Evolutionary conservation across 352 stramenopile genomes (phyloP).

Genomic region (Globisporangium splendens): DNA sequence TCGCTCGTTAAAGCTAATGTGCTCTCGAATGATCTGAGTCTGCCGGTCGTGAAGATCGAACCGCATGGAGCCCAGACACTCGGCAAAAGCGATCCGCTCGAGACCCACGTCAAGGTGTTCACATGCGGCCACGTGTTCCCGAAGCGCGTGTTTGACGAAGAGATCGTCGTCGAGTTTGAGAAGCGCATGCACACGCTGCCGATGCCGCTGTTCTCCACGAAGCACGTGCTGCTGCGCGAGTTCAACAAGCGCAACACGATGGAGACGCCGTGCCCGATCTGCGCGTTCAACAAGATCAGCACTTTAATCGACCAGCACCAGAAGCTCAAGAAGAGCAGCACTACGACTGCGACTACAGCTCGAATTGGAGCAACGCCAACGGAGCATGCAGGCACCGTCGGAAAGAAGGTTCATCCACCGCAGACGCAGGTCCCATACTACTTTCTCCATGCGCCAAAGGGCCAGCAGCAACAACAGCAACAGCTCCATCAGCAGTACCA

Average conservation of each 20-base stretch:
- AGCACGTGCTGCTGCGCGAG: constrained; percentile 58
- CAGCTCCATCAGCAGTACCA: constrained; percentile 5
- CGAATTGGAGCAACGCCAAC: not conserved
- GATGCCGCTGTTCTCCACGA: constrained; percentile 57
- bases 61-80: constrained; percentile 64
- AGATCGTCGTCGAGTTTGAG: constrained; percentile 78
- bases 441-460: constrained; percentile 46
- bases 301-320: constrained; percentile 39
- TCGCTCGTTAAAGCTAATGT: constrained; percentile 77
- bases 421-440: constrained; percentile 28
- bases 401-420: not conserved
- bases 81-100: constrained; percentile 78
- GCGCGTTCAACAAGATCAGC: constrained; percentile 80
- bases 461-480: constrained; percentile 2
- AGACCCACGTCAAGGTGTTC: constrained; percentile 85
- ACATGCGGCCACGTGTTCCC: constrained; percentile 81
- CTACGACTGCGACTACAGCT: not conserved
- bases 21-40: constrained; percentile 62
- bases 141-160: constrained; percentile 84
- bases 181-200: constrained; percentile 70
- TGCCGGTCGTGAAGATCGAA: constrained; percentile 42
- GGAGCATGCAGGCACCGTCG: constrained; percentile 1
- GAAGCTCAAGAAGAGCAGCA: constrained; percentile 1
- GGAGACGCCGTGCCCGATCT: constrained; percentile 78
- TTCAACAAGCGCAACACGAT: constrained; percentile 55